Evolutionary conservation across 2,329 filamentous ascomycete genomes (phyloP), one percentile per base, ranked within the genome.

Genomic region (Aspergillus udagawae): DNA sequence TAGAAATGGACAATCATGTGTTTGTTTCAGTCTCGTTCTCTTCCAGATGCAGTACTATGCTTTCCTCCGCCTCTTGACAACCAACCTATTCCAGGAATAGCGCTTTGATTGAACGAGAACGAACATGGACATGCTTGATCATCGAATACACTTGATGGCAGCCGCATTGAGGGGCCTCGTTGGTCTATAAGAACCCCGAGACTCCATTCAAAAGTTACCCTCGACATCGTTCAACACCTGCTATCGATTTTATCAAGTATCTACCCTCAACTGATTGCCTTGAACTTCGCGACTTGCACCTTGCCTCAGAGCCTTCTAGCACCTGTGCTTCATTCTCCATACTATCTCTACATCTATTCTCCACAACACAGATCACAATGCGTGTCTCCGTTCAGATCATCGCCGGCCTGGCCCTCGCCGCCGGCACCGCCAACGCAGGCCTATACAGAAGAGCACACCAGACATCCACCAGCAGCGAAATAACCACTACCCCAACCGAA

Each of bases 381-480:
- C 65, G 67, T 56, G 63, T 72, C 62, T 63, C 68, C n/a, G 61
- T 54, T 45, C 58, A 60, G 44, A 35, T 62, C 25, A 42, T 64
- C 27, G 35, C 58, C 35, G 58, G 62, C 10, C 51, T 67, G 51
- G 62, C 64, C 52, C 49, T 68, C 42, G 60, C 60, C 23, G 60
- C 62, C 17, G 56, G 62, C 53, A 58, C 64, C 28, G 58, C 56
- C 20, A 56, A 52, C 20, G 60, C 58, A 32, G 14, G 21, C 29
- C 38, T 48, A 17, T n/a, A 35, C 8, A 47, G 56, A 4, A 38
- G 42, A 17, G 8, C 42, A 6, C 21, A 57, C 4, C 49, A 50
- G 23, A 12, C 55, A 1, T 32, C 28, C 35, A 45, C 44, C 12
- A 35, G 50, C 17, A 58, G 29, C 1, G 50, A 9, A 23, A 9